A percentile compares a stretch with the other conserved stretches of the same genome.
Conservation (phyloP, 2,329 filamentous ascomycete species). For the Colletotrichum sp. region DNA sequence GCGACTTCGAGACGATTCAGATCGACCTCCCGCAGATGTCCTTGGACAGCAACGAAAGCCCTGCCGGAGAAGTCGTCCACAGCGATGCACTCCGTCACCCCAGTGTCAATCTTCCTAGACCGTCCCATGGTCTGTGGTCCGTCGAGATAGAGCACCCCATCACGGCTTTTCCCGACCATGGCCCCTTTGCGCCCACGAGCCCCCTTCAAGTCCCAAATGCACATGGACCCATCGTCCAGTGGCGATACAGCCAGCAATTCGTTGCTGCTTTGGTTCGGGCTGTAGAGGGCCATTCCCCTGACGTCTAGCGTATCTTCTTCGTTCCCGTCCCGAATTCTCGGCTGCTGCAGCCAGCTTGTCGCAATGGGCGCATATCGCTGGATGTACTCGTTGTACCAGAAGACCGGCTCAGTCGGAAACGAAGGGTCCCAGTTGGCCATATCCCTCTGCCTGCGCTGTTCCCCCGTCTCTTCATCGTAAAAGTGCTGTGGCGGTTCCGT, state of each 20-base stretch:
- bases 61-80: constrained; percentile 71
- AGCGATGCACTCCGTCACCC: constrained; percentile 82
- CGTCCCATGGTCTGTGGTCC: constrained; percentile 49
- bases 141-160: constrained; percentile 70
- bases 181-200: constrained; percentile 60
- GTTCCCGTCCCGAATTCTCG: constrained; percentile 47
- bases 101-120: constrained; percentile 73
- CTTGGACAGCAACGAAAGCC: constrained; percentile 83
- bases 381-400: constrained; percentile 91
- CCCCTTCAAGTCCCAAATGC: constrained; percentile 79
- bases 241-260: constrained; percentile 72
- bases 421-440: constrained; percentile 85
- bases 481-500: background rate
- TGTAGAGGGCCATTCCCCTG: constrained; percentile 74
- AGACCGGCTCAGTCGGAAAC: constrained; percentile 72
- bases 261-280: constrained; percentile 41
- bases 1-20: constrained; percentile 74
- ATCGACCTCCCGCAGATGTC: constrained; percentile 81
- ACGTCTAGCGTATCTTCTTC: constrained; percentile 64
- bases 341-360: constrained; percentile 78
- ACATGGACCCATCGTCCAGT: constrained; percentile 86
- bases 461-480: constrained; percentile 28
- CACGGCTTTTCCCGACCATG: constrained; percentile 68
- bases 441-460: constrained; percentile 52
- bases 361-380: constrained; percentile 78